Evolutionary conservation across 345 rosid genomes (phyloP).

Genomic region (Populus deltoides): DNA sequence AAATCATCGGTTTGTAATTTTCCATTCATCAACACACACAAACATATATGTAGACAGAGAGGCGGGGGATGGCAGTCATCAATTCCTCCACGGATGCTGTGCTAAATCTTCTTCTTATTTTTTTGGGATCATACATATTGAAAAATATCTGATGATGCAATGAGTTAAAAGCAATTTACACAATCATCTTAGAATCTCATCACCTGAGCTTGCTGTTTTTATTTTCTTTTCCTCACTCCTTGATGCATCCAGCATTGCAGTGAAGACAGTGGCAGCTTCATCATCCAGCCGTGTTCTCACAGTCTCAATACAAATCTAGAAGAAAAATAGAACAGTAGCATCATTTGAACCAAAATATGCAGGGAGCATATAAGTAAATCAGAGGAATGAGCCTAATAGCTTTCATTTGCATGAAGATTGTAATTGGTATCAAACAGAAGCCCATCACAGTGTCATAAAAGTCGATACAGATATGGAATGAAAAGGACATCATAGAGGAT

Average conservation of each 20-base stretch:
- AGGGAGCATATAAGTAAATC: not conserved
- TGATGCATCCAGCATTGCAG: constrained; percentile 77
- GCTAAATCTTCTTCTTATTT: not conserved
- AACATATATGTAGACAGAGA: no score
- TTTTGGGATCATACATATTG: not conserved
- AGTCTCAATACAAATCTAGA: constrained; percentile 46
- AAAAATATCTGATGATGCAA: not conserved
- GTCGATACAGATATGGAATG: no score
- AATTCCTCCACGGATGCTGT: not conserved
- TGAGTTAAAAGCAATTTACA: constrained; percentile 3
- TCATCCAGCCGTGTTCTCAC: constrained; percentile 62
- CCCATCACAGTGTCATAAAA: no score
- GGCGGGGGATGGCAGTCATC: not conserved
- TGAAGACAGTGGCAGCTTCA: constrained; percentile 62
- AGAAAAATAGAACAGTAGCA: not conserved
- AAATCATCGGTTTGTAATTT: no score
- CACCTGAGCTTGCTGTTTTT: constrained; percentile 65
- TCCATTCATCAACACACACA: no score
- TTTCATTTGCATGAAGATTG: no score
- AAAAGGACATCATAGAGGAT: not conserved
- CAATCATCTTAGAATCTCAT: constrained; percentile 12
- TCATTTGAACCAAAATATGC: not conserved
- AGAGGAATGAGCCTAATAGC: not conserved
- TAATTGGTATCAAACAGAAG: no score
- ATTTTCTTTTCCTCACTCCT: constrained; percentile 69